Evolutionary conservation across 495 filamentous ascomycete genomes (phyloP).

Genomic region (Mytilinidion resinicola): DNA sequence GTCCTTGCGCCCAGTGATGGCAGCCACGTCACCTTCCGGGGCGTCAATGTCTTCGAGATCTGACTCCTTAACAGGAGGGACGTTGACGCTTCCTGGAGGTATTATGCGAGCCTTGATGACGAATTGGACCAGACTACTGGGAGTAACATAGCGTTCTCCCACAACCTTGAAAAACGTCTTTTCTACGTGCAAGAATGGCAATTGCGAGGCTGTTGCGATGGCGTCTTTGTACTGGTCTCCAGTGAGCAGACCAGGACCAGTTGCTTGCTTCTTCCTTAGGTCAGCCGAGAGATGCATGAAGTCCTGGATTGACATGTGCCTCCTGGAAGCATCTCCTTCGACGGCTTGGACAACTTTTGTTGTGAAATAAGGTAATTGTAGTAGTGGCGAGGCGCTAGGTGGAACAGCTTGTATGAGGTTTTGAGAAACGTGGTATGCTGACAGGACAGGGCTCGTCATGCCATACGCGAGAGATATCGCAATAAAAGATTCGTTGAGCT

Average conservation of each 20-base stretch:
- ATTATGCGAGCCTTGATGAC: conserved; percentile 93
- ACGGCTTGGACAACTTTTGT: conserved; percentile 64
- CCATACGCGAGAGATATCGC: conserved; percentile 83
- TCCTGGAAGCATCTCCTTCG: conserved; percentile 64
- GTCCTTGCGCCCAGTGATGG: conserved; percentile 70
- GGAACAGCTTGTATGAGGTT: conserved; percentile 83
- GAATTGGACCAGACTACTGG: conserved; percentile 86
- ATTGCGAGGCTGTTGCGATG: conserved; percentile 66
- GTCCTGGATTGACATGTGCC: conserved; percentile 71
- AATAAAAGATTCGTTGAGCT: conserved; percentile 76
- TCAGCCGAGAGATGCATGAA: conserved; percentile 79
- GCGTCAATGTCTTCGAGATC: conserved; percentile 90
- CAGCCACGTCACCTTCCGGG: conserved; percentile 86
- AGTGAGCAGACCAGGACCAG: conserved; percentile 64
- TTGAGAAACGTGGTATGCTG: conserved; percentile 76
- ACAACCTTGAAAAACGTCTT: conserved; percentile 98
- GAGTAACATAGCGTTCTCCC: conserved; percentile 86
- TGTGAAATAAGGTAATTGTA: conserved; percentile 88
- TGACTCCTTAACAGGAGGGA: conserved; percentile 64
- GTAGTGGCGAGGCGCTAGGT: conserved; percentile 74
- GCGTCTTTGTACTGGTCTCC: conserved; percentile 71
- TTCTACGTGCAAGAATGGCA: conserved; percentile 78
- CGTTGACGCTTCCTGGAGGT: conserved; percentile 67
- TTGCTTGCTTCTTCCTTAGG: conserved; percentile 60
- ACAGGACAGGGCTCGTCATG: conserved; percentile 71